Evolutionary conservation across 805 yeast species (phyloP), one percentile per base, ranked within the genome.

Genomic region (Debaryomyces tyrocola): DNA sequence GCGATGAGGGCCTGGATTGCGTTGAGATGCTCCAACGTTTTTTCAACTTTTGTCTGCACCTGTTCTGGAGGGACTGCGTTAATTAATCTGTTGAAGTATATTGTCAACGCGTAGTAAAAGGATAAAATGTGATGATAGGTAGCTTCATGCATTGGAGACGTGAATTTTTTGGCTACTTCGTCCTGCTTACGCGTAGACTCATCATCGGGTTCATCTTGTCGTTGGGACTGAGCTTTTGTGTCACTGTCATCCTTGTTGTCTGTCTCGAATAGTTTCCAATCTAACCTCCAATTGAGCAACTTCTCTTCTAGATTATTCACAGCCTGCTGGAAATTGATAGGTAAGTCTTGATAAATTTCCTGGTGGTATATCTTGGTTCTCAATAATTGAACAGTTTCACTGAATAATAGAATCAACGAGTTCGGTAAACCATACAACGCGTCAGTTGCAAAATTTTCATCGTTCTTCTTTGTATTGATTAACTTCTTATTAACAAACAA

Each of bases 341-440:
- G 63, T 55, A 37, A 57, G 60, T 54, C 54, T 63, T 50, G 61
- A 66, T 60, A 61, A 66, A 43, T 60, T 37, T 70, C 74, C 37
- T 69, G 69, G 54, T 76, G 78, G 56, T 79, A 79, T 46, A 80
- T 76, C 47, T 82, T 85, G 48, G 82, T 78, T 43, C 91, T 73
- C 14, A 87, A 73, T 31, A 87, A 61, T 48, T 80, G 80, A 2
- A 86, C 89, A 12, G 87, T 83, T 51, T 85, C 88, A 47, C 86
- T 79, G 64, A 90, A 87, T 44, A 89, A 66, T 18, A 83, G 56
- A 45, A 88, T 84, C 37, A 90, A 69, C 2, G 96, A 85, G 57
- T 87, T 88, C 6, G 96, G 96, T 46, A 90, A 69, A 0, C 96
- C 96, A 60, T 87, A 89, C 41, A 89, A 70, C 0, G 91, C 87